A percentile compares a stretch with the other conserved stretches of the same genome.
Evolutionary conservation across 805 yeast species (phyloP).

Genomic region (Saccharomycopsis synnaedendra): DNA sequence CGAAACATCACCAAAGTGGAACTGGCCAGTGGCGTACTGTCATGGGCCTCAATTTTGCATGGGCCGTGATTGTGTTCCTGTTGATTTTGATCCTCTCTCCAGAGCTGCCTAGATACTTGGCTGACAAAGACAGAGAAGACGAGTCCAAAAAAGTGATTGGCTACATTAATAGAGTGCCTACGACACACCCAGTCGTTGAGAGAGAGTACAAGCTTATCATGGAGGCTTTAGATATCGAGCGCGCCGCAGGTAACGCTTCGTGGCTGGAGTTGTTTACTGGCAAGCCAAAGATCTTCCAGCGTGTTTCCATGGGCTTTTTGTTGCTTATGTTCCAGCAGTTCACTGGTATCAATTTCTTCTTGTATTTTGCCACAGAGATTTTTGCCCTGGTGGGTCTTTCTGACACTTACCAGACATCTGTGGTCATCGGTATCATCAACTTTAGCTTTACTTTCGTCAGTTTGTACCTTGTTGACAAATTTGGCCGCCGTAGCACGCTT

Average conservation of each 20-base stretch:
- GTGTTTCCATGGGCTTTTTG: slow-evolving; percentile 38
- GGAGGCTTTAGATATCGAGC: slow-evolving; percentile 53
- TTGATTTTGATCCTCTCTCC: slow-evolving; percentile 49
- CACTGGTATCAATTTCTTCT: slow-evolving; percentile 55
- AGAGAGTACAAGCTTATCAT: slow-evolving; percentile 41
- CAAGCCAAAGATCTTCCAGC: slow-evolving; percentile 42
- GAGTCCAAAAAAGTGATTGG: slow-evolving; percentile 47
- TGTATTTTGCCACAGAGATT: slow-evolving; percentile 55
- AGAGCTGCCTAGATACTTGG: slow-evolving; percentile 58
- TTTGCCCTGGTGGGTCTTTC: slow-evolving; percentile 46
- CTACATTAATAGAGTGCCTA: slow-evolving; percentile 41
- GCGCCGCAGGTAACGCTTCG: slow-evolving; percentile 49
- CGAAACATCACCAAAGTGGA: slow-evolving; percentile 39
- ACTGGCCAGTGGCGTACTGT: slow-evolving; percentile 60
- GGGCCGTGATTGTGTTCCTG: slow-evolving; percentile 25
- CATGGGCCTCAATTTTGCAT: slow-evolving; percentile 35
- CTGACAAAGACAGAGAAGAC: slow-evolving; percentile 36
- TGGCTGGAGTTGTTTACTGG: slow-evolving; percentile 58
- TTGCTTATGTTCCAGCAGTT: slow-evolving; percentile 57
- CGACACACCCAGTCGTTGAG: slow-evolving; percentile 43
- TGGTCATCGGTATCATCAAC: slow-evolving; percentile 45
- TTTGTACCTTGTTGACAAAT: slow-evolving; percentile 38
- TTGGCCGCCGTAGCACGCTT: slow-evolving; percentile 40
- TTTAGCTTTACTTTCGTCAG: slow-evolving; percentile 44
- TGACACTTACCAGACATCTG: slow-evolving; percentile 51